These are phyloP conservation scores for Coemansia sp. DNA, from an alignment of 192 early-diverging fungal species.

Conservation along the genomic window DNA sequence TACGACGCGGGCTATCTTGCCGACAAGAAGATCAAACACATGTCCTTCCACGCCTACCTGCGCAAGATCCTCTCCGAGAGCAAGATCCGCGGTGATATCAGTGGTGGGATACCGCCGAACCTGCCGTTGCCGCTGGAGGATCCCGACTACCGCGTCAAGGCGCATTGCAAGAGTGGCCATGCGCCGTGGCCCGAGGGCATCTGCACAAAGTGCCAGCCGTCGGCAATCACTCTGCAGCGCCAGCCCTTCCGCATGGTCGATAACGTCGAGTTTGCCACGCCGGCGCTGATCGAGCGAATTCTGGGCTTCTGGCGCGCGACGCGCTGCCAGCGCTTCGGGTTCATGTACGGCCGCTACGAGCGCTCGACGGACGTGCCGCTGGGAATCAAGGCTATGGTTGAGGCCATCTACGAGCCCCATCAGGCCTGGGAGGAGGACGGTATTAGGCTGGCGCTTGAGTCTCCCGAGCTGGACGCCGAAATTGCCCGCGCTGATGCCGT, in stretches of 20 bases:
- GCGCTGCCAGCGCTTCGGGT: slow-evolving; percentile 90
- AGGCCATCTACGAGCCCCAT: slow-evolving; percentile 90
- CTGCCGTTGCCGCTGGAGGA: slow-evolving; percentile 84
- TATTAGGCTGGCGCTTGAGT: slow-evolving; percentile 56
- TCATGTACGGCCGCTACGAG: slow-evolving; percentile 89
- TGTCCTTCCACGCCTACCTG: slow-evolving; percentile 93
- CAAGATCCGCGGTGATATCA: slow-evolving; percentile 54
- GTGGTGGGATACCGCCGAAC: slow-evolving; percentile 40
- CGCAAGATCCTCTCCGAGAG: slow-evolving; percentile 69
- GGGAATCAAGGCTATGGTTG: slow-evolving; percentile 94
- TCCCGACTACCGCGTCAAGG: slow-evolving; percentile 72
- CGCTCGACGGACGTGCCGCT: slow-evolving; percentile 87
- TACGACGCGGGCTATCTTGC: slow-evolving; percentile 85
- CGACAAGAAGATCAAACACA: slow-evolving; percentile 92
- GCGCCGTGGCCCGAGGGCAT: slow-evolving; percentile 91
- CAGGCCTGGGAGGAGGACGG: slow-evolving; percentile 79
- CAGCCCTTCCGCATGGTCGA: slow-evolving; percentile 95
- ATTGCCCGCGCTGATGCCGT: slow-evolving; percentile 53
- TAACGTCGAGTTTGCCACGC: slow-evolving; percentile 90
- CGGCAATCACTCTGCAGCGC: slow-evolving; percentile 80
- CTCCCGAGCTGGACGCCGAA: slow-evolving; percentile 55
- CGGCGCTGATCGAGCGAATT: slow-evolving; percentile 76
- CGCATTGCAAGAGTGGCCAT: slow-evolving; percentile 76
- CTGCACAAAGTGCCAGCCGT: slow-evolving; percentile 97
- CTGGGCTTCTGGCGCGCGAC: slow-evolving; percentile 83